Conservation (phyloP, 441 rosid species). For the Jatropha multifida region DNA sequence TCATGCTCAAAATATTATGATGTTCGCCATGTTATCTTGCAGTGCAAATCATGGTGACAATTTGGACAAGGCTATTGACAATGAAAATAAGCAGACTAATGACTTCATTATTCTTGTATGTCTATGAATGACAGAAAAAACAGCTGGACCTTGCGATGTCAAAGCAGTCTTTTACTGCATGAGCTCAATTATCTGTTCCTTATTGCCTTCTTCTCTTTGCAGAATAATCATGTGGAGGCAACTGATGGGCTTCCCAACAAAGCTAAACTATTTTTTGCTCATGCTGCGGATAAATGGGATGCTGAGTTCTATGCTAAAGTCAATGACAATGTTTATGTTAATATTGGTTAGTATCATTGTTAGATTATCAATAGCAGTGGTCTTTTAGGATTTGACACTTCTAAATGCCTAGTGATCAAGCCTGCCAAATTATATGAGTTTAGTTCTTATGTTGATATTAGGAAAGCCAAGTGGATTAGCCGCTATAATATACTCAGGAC, state of each 20-base stretch:
- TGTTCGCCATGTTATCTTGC: constrained; percentile 28
- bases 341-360: constrained; percentile 61
- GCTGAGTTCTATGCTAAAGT: constrained; percentile 89
- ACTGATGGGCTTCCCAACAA: constrained; percentile 58
- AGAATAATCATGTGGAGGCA: constrained; percentile 75
- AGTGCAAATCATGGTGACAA: constrained; percentile 84
- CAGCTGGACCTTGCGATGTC: background rate
- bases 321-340: constrained; percentile 81
- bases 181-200: constrained; percentile 11
- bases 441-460: background rate
- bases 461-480: background rate
- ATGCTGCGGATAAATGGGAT: constrained; percentile 78
- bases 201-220: constrained; percentile 25
- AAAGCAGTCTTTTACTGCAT: constrained; percentile 10
- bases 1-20: constrained; percentile 16
- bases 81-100: constrained; percentile 68
- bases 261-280: constrained; percentile 62
- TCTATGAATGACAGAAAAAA: constrained; percentile 11
- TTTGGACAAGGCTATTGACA: constrained; percentile 67
- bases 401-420: background rate
- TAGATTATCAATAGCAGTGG: background rate
- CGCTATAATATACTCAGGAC: background rate
- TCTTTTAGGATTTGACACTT: background rate
- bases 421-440: background rate
- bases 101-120: constrained; percentile 90